These are phyloP conservation scores for Pyrenochaeta sp. DNA, from an alignment of 2,329 filamentous ascomycete genomes.

Conservation along the genomic window DNA sequence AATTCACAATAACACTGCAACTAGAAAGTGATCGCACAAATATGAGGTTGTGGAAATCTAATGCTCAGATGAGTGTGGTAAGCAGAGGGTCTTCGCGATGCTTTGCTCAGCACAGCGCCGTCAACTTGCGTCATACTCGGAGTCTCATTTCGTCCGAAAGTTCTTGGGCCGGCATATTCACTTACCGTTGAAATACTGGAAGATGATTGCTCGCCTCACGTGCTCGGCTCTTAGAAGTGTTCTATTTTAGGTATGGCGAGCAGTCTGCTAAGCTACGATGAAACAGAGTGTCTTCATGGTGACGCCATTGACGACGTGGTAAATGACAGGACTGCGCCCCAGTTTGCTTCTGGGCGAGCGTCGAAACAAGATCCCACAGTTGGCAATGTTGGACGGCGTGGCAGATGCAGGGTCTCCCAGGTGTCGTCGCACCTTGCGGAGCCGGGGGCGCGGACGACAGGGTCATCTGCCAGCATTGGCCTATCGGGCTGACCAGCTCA, in stretches of 20 bases:
- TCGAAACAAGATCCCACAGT: slow-evolving; percentile 38
- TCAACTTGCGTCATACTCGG: slow-evolving; percentile 21
- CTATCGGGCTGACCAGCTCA: slow-evolving; percentile 42
- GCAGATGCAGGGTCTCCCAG: slow-evolving; percentile 45
- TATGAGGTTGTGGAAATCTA: background rate
- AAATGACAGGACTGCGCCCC: slow-evolving; percentile 36
- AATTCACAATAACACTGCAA: slow-evolving; percentile 14
- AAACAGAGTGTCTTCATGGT: slow-evolving; percentile 23
- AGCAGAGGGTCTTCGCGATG: slow-evolving; percentile 3
- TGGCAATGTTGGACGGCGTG: slow-evolving; percentile 28
- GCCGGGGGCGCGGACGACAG: slow-evolving; percentile 37
- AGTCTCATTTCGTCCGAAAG: slow-evolving; percentile 17
- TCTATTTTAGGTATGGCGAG: slow-evolving; percentile 25
- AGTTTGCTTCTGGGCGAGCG: slow-evolving; percentile 31
- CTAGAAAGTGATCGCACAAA: slow-evolving; percentile 6
- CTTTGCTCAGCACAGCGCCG: slow-evolving; percentile 10
- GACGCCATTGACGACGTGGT: slow-evolving; percentile 30
- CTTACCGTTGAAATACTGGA: background rate
- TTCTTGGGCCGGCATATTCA: background rate
- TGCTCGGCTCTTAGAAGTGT: background rate
- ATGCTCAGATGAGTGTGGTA: background rate
- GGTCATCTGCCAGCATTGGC: slow-evolving; percentile 44
- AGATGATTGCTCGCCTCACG: background rate
- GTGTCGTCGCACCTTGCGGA: slow-evolving; percentile 25
- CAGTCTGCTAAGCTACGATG: slow-evolving; percentile 11